Conservation (phyloP, 805 yeast species). For the Sugiyamaella mastotermitis region DNA sequence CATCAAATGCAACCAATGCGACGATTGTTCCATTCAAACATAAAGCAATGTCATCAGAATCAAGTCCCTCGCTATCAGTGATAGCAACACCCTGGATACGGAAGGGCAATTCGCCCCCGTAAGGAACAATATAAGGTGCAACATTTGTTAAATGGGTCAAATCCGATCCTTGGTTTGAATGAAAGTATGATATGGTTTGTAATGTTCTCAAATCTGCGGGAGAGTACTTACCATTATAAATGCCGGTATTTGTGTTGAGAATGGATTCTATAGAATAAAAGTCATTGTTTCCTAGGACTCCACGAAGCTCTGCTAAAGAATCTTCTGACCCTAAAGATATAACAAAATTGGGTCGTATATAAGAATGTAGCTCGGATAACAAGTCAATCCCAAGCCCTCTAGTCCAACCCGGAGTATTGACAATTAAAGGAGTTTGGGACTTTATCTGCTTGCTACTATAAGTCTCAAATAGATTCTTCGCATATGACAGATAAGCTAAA, state of each 20-base stretch:
- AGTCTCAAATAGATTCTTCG: slow-evolving; percentile 36
- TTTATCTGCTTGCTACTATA: slow-evolving; percentile 18
- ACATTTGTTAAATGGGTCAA: slow-evolving; percentile 27
- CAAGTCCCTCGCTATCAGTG: slow-evolving; percentile 23
- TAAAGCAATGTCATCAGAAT: slow-evolving; percentile 19
- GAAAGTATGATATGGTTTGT: slow-evolving; percentile 27
- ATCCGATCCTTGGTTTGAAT: slow-evolving; percentile 7
- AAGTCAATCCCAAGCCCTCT: slow-evolving; percentile 78
- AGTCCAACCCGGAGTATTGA: slow-evolving; percentile 89
- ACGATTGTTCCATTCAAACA: slow-evolving; percentile 32
- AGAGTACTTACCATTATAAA: slow-evolving; percentile 6
- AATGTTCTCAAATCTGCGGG: slow-evolving; percentile 21
- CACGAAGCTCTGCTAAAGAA: slow-evolving; percentile 7
- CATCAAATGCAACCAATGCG: slow-evolving; percentile 20
- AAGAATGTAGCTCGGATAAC: slow-evolving; percentile 37
- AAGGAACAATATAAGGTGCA: slow-evolving; percentile 27
- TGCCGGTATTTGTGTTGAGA: background rate
- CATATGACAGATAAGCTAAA: slow-evolving; percentile 40
- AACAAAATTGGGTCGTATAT: slow-evolving; percentile 49
- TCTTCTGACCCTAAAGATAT: slow-evolving; percentile 46
- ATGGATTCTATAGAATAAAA: slow-evolving; percentile 7
- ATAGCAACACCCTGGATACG: slow-evolving; percentile 26
- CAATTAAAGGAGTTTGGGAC: slow-evolving; percentile 37
- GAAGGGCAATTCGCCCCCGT: slow-evolving; percentile 12
- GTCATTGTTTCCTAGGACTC: background rate